These are phyloP conservation scores for Fusarium liriodendri DNA, from an alignment of 2,329 filamentous ascomycete species.

Conservation along the genomic window DNA sequence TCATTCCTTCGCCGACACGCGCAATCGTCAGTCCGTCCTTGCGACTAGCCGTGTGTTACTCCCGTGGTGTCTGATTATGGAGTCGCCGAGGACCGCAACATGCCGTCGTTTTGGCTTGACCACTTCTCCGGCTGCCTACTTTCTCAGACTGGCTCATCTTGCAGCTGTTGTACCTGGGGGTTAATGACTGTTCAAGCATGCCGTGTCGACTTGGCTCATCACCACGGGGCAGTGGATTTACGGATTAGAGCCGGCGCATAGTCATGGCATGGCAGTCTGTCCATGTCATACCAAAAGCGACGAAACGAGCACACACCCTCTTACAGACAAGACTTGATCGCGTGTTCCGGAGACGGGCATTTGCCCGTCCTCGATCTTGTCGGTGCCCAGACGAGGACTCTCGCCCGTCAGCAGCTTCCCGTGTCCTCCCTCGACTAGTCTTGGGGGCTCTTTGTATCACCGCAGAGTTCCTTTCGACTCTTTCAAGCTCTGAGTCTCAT, in stretches of 20 bases:
- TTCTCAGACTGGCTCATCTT: neutral
- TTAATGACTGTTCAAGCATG: neutral
- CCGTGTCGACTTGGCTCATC: neutral
- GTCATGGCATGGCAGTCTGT: neutral
- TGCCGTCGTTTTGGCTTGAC: neutral
- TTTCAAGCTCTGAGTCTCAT: neutral
- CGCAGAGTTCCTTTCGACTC: neutral
- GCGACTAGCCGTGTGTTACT: slow-evolving; percentile 8
- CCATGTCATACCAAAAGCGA: neutral
- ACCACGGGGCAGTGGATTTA: neutral
- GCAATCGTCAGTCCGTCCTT: slow-evolving; percentile 21
- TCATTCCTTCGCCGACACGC: slow-evolving; percentile 6
- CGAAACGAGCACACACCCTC: slow-evolving; percentile 2
- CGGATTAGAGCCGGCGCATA: neutral
- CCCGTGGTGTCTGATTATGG: neutral
- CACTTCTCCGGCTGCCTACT: neutral
- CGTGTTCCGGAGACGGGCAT: slow-evolving; percentile 1
- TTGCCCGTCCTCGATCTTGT: slow-evolving; percentile 1
- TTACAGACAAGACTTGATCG: slow-evolving; percentile 6
- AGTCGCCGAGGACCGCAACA: neutral
- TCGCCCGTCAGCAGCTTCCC: slow-evolving; percentile 8
- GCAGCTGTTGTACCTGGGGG: slow-evolving; percentile 2
- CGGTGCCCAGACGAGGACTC: neutral
- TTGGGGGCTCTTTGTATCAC: neutral
- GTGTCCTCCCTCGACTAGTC: neutral